These are phyloP conservation scores for Leptographium procerum DNA, from an alignment of 2,329 filamentous ascomycete species.

Conservation along the genomic window DNA sequence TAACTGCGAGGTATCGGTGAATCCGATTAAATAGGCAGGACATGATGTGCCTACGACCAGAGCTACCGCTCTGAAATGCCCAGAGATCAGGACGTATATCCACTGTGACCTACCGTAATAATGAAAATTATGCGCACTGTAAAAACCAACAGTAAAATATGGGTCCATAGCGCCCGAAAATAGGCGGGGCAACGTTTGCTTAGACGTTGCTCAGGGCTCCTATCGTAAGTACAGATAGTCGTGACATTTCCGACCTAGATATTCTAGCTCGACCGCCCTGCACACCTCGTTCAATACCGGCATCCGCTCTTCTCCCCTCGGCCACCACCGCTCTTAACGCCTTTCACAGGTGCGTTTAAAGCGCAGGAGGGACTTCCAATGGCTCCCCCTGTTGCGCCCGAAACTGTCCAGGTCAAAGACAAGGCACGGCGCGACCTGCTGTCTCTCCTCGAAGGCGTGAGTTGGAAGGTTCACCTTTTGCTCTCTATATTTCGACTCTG, in stretches of 20 bases:
- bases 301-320: background rate
- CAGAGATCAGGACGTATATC: too few relatives aligned
- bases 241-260: background rate
- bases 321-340: background rate
- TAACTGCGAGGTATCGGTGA: too few relatives aligned
- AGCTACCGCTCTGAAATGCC: too few relatives aligned
- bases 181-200: background rate
- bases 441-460: constrained; percentile 86
- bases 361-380: constrained; percentile 28
- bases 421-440: constrained; percentile 83
- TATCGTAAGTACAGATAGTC: background rate
- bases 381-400: constrained; percentile 61
- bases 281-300: background rate
- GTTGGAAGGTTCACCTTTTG: constrained; percentile 27
- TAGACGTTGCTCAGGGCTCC: background rate
- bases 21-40: too few relatives aligned
- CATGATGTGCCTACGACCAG: too few relatives aligned
- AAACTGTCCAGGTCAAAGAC: constrained; percentile 63
- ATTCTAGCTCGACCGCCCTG: background rate
- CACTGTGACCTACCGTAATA: too few relatives aligned
- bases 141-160: background rate
- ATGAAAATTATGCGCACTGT: too few relatives aligned
- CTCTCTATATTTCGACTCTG: constrained; percentile 11
- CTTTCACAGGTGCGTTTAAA: too few relatives aligned
- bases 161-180: background rate